A percentile compares a stretch with the other conserved stretches of the same genome.
phyloP scores from a whole-genome alignment of 106 monocot species.

The Platanthera zijinensis region DNA sequence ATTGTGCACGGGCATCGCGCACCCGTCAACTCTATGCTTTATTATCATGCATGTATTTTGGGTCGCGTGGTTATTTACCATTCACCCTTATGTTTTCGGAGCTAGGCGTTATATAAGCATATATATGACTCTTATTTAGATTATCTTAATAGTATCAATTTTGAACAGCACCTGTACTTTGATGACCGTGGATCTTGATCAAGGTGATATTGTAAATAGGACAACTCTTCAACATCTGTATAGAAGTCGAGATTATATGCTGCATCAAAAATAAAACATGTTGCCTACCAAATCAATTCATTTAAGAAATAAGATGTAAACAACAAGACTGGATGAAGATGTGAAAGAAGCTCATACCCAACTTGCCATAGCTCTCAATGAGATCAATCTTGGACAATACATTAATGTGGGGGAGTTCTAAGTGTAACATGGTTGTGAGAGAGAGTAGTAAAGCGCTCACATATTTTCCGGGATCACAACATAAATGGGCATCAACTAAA shows the following conservation, averaged over 20 bases:
- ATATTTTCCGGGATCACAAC: slow-evolving; percentile 96
- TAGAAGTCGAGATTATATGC: slow-evolving; percentile 91
- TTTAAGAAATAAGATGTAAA: neutral
- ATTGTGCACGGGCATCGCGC: no score
- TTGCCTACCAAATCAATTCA: neutral
- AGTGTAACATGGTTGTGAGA: slow-evolving; percentile 81
- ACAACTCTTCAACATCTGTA: slow-evolving; percentile 93
- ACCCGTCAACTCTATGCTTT: no score
- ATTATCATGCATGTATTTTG: no score
- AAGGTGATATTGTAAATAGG: slow-evolving; percentile 82
- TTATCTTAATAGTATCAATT: no score
- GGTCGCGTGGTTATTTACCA: no score
- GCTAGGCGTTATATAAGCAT: no score
- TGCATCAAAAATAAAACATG: slow-evolving; percentile 25
- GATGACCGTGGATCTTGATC: slow-evolving; percentile 94
- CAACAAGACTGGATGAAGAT: neutral
- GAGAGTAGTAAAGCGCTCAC: slow-evolving; percentile 89
- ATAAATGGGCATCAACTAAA: slow-evolving; percentile 89
- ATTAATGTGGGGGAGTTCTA: slow-evolving; percentile 96
- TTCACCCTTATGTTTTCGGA: no score
- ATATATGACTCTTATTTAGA: no score
- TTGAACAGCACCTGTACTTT: slow-evolving; percentile 61
- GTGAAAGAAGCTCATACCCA: slow-evolving; percentile 35
- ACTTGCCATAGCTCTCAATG: slow-evolving; percentile 84
- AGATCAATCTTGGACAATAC: slow-evolving; percentile 96